A percentile compares a stretch with the other conserved stretches of the same genome.
phyloP scores from a whole-genome alignment of 2,329 filamentous ascomycete species.

The Pyrenophora graminea region DNA sequence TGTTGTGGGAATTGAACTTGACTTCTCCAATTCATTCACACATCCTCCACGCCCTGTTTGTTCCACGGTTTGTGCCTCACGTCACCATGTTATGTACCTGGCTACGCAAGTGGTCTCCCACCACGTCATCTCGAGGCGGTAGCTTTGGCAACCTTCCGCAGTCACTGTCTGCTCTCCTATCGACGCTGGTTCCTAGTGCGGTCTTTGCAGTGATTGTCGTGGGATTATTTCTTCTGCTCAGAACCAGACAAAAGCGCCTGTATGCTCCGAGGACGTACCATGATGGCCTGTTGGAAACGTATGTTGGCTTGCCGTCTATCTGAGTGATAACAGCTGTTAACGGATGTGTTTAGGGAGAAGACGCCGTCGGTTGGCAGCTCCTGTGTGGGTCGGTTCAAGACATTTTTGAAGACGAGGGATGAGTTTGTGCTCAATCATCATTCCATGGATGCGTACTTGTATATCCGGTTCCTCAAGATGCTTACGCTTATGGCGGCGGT shows the following conservation, averaged over 20 bases:
- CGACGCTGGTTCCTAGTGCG: conserved; percentile 40
- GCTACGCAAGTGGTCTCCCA: too few species aligned
- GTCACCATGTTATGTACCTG: too few species aligned
- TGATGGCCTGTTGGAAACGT: conserved; percentile 43
- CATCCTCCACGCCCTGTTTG: too few species aligned
- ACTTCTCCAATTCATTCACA: too few species aligned
- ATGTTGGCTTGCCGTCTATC: neutral
- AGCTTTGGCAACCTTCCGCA: neutral
- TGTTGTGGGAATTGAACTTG: too few species aligned
- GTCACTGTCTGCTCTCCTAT: conserved; percentile 50
- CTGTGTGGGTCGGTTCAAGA: conserved; percentile 58
- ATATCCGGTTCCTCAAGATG: conserved; percentile 53
- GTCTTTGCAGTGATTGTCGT: conserved; percentile 37
- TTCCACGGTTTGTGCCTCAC: too few species aligned
- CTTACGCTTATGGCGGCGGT: conserved; percentile 50
- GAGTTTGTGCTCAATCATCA: conserved; percentile 53
- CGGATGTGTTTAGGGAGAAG: conserved; percentile 13
- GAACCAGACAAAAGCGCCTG: conserved; percentile 48
- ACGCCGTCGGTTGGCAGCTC: conserved; percentile 53
- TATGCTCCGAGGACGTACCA: conserved; percentile 54
- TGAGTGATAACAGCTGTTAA: conserved; percentile 30
- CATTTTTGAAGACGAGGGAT: conserved; percentile 50
- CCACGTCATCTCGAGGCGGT: too few species aligned
- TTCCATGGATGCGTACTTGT: conserved; percentile 55
- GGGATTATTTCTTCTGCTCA: conserved; percentile 48